Evolutionary conservation across 345 rosid genomes (phyloP), one percentile per base, ranked within the genome.

Genomic region (Gossypium herbaceum): DNA sequence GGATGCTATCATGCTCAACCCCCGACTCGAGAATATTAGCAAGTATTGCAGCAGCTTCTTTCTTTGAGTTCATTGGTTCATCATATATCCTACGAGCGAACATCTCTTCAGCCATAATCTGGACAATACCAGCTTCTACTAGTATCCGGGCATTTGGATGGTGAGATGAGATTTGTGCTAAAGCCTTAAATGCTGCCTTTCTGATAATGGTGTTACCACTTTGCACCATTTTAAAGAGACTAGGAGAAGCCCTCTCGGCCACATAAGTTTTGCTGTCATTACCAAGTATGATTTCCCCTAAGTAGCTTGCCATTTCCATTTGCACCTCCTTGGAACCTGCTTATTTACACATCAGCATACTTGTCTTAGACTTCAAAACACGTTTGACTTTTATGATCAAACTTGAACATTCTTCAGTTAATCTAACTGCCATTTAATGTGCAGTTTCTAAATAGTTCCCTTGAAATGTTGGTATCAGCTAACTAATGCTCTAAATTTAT

Each of bases 21-120:
- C 91, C 97, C 0, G 97, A 87, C 79, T 92, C 93, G 2, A 91
- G 76, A 70, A 94, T 82, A 71, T 92, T 87, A 67, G 98, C 92
- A 54, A 94, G 89, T 69, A 94, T 85, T 52, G 83, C 85, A 44
- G 92, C 91, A 64, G 97, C 92, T 83, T 86, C 97, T 29, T 68
- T 80, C 81, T 85, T 88, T 12, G 93, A 88, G 83, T 86, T 85
- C 85, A 85, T 83, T 6, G 85, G 82, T 71, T 91, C 92, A 72
- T 81, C 77, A 66, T 75, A 61, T 80, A 86, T 80, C 48, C 87
- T 85, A 74, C 85, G 84, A 64, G 71, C 69, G 81, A 94, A 88
- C 77, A 94, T 83, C 86, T 92, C 97, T 77, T 90, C 92, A 1
- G 82, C 83, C 97, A 94, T 86, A 68, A 83, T 77, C 48, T 82